Evolutionary conservation across 1,139 yeast species (phyloP), one percentile per base, ranked within the genome.

Genomic region (Blastobotrys proliferans): DNA sequence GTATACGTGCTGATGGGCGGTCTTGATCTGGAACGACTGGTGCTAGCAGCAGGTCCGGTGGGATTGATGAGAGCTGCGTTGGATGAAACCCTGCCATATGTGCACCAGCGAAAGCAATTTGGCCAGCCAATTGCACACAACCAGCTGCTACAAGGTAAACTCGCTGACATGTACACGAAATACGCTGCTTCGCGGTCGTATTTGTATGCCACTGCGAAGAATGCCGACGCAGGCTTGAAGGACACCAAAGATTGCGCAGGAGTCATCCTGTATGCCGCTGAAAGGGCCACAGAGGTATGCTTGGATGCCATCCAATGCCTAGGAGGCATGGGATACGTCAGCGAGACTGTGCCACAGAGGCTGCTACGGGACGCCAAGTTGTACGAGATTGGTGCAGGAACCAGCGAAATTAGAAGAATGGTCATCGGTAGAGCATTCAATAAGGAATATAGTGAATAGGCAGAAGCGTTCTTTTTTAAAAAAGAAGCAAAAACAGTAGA

Each of bases 301-400:
- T 47, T 60, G 16, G 64, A 61, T 35, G 65, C 65, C 3, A 59
- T 61, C 32, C 65, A 61, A 44, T 58, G 62, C 40, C 50, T 61
- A 43, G 65, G 65, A 6, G 65, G 65, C 11, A 61, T 61, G 65
- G 65, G 65, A 9, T 61, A 61, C 38, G 57, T 61, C 46, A 61
- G 49, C 46, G 65, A 61, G 46, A 61, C 65, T 3, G 56, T 55
- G 4, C 62, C 63, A 3, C 60, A 57, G 14, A 46, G 65, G 3
- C 49, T 61, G 19, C 48, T 60, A 24, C 52, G 65, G 11, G 65
- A 61, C 38, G 64, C 65, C 32, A 61, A 61, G 46, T 51, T 61
- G 21, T 61, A 61, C 35, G 65, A 61, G 44, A 61, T 61, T 43
- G 65, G 65, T 6, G 65, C 64, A 4, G 64, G 65, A 16, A 61